phyloP scores from a whole-genome alignment of 2,329 filamentous ascomycete species.

The Xylaria sp. region DNA sequence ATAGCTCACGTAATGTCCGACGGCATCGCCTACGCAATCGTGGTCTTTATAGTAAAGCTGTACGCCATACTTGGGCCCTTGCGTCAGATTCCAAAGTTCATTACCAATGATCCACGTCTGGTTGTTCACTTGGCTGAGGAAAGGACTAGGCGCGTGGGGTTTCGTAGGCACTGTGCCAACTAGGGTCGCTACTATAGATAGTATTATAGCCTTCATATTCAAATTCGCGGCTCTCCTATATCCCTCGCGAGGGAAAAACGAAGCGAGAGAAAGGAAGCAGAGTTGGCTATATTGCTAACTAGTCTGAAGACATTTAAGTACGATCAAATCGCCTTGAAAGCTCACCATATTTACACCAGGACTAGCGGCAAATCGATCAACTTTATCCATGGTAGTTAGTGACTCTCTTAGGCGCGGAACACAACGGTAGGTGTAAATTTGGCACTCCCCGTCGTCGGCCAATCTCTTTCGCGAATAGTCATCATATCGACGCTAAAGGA shows the following conservation, averaged over 20 bases:
- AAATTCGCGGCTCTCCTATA: background rate
- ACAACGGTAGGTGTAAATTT: background rate
- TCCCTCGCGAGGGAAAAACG: background rate
- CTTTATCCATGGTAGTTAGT: background rate
- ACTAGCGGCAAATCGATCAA: background rate
- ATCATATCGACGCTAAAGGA: background rate
- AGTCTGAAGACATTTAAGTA: background rate
- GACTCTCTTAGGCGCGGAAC: background rate
- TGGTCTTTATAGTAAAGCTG: slow-evolving; percentile 48
- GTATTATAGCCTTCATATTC: slow-evolving; percentile 10
- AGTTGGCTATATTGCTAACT: background rate
- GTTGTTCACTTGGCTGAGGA: slow-evolving; percentile 45
- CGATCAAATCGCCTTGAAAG: background rate
- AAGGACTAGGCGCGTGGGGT: slow-evolving; percentile 37
- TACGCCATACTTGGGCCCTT: slow-evolving; percentile 45
- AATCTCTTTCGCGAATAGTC: slow-evolving; percentile 8
- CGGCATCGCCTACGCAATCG: slow-evolving; percentile 48
- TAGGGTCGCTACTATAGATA: slow-evolving; percentile 13
- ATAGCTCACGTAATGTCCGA: slow-evolving; percentile 50
- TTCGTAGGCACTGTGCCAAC: slow-evolving; percentile 11
- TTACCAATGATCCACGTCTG: slow-evolving; percentile 51
- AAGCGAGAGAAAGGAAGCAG: background rate
- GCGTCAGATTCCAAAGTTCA: slow-evolving; percentile 49
- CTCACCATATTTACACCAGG: background rate
- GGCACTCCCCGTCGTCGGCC: background rate